Conservation (phyloP, 441 rosid genomes). For the Syzygium syzygioides region DNA sequence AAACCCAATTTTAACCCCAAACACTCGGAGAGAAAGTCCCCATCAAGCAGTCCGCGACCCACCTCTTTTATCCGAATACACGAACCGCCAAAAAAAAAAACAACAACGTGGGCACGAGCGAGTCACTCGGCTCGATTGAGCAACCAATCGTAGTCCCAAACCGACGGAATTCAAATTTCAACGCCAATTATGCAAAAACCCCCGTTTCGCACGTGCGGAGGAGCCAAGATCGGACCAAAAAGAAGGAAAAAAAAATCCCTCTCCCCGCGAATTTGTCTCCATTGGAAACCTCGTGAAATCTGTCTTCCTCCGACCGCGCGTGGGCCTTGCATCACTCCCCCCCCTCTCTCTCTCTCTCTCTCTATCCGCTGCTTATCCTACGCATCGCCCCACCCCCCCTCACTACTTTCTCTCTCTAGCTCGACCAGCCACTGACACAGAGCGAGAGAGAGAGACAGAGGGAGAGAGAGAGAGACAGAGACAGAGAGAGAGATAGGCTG, state of each 20-base stretch:
- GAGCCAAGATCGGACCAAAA: background rate
- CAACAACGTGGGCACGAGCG: too few relatives aligned
- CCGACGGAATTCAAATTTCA: background rate
- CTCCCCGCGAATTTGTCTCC: background rate
- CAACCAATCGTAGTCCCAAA: too few relatives aligned
- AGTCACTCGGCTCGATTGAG: too few relatives aligned
- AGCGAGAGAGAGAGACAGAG: background rate
- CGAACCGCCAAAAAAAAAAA: too few relatives aligned
- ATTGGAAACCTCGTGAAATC: background rate
- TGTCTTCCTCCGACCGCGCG: background rate
- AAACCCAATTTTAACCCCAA: fast-evolving
- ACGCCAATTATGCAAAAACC: background rate
- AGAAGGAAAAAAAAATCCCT: too few relatives aligned
- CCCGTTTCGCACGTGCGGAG: background rate
- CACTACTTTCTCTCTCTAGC: background rate
- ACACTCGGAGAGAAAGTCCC: too few relatives aligned
- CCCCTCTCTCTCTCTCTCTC: background rate
- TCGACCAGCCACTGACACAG: background rate
- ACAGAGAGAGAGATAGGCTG: background rate
- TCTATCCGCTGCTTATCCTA: background rate
- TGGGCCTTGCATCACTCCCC: background rate
- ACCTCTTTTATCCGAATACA: too few relatives aligned
- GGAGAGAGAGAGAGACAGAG: background rate
- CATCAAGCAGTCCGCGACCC: too few relatives aligned
- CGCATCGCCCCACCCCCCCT: background rate